Conservation (phyloP, 441 rosid genomes). For the Syzygium syzygioides region DNA sequence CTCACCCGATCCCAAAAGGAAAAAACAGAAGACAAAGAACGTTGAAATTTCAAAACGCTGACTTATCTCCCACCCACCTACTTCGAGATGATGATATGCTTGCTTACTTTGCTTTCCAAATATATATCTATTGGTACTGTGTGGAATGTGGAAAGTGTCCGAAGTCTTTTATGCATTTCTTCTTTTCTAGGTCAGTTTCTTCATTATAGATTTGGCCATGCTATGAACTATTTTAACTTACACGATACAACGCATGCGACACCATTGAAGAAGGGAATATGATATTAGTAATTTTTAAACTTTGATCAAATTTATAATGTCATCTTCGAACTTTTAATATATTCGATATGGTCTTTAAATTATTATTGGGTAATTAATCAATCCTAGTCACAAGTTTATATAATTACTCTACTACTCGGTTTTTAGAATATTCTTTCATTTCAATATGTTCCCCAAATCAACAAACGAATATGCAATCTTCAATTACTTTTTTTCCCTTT, state of each 20-base stretch:
- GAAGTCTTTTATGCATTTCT: not conserved
- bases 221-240: not conserved
- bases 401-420: too few species aligned
- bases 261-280: not conserved
- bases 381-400: not conserved
- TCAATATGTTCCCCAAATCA: not conserved
- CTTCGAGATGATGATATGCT: not conserved
- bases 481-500: not conserved
- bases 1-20: not conserved
- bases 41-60: not conserved
- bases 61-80: not conserved
- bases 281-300: accelerated
- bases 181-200: not conserved
- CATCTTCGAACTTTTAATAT: not conserved
- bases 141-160: not conserved
- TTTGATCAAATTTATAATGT: accelerated
- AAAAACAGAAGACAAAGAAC: not conserved
- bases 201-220: not conserved
- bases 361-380: not conserved
- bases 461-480: not conserved
- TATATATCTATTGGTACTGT: not conserved
- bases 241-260: not conserved
- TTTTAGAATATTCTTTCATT: not conserved
- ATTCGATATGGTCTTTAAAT: accelerated
- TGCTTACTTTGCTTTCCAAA: not conserved